phyloP scores from a whole-genome alignment of 75 land plant species.

The Picea glauca region DNA sequence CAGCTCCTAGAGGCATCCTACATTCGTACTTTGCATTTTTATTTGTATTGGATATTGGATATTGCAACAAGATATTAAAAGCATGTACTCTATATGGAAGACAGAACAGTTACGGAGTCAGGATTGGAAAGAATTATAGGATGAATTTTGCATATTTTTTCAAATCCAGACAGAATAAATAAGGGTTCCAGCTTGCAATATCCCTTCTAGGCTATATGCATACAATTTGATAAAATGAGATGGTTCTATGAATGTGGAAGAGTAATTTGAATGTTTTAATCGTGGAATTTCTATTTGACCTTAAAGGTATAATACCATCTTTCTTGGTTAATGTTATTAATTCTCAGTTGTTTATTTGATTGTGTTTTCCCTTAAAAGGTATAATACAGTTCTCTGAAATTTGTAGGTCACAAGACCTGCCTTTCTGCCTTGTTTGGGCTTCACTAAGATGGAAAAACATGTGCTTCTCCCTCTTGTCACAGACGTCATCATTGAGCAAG shows the following conservation, averaged over 20 bases:
- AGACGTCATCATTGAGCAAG: conserved; percentile 79
- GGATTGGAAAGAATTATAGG: not conserved
- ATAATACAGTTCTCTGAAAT: not conserved
- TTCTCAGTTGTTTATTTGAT: not conserved
- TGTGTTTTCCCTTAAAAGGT: not conserved
- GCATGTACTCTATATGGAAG: not conserved
- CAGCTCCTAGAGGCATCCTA: not conserved
- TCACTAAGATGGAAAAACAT: conserved; percentile 42
- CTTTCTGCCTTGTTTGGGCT: conserved; percentile 66
- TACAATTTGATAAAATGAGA: not conserved
- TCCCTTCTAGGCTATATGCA: not conserved
- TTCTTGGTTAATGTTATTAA: not conserved
- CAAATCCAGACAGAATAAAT: not conserved
- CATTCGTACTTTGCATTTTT: not conserved
- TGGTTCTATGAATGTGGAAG: not conserved
- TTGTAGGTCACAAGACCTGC: conserved; percentile 61
- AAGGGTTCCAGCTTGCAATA: conserved; percentile 1
- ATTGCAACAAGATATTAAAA: not conserved
- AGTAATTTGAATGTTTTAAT: not conserved
- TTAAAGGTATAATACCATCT: no score
- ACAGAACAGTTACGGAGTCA: not conserved
- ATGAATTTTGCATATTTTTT: not conserved
- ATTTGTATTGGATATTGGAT: not conserved
- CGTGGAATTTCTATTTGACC: not conserved
- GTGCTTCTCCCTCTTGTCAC: conserved; percentile 58